phyloP scores from a whole-genome alignment of 2,329 filamentous ascomycete species.

The Penicillium sp. region DNA sequence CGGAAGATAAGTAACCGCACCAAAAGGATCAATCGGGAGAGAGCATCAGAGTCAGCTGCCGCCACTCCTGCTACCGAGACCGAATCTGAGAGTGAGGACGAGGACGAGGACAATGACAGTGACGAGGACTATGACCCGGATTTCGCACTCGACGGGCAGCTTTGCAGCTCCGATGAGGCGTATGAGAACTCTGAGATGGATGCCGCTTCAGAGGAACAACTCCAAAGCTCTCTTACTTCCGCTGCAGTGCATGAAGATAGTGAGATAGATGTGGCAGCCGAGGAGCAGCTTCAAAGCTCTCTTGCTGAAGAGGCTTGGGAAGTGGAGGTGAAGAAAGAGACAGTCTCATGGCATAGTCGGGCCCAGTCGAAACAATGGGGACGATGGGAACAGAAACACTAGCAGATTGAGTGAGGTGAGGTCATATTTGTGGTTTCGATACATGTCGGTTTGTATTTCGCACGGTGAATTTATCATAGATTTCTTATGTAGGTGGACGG shows the following conservation, averaged over 20 bases:
- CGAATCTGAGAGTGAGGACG: not conserved
- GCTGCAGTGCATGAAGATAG: not conserved
- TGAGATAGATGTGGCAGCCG: not conserved
- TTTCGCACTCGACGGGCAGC: not conserved
- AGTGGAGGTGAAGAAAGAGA: not conserved
- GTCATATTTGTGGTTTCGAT: not conserved
- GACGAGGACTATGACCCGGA: not conserved
- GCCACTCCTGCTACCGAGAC: not conserved
- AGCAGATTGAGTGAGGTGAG: not conserved
- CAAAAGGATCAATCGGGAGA: not conserved
- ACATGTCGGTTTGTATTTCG: not conserved
- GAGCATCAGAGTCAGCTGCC: not conserved
- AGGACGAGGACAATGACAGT: not conserved
- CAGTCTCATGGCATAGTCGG: not conserved
- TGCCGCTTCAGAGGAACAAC: not conserved
- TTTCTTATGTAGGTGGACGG: not conserved
- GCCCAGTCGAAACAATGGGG: not conserved
- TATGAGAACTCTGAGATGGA: not conserved
- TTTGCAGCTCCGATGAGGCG: not conserved
- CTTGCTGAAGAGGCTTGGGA: not conserved
- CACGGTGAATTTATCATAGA: not conserved
- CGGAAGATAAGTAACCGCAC: not conserved
- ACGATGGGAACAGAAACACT: not conserved
- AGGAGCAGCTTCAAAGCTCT: not conserved
- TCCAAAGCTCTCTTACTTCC: not conserved